Base-by-base conservation (phyloP, 371 early-diverging fungal species). In the Mortierella sp. region DNA sequence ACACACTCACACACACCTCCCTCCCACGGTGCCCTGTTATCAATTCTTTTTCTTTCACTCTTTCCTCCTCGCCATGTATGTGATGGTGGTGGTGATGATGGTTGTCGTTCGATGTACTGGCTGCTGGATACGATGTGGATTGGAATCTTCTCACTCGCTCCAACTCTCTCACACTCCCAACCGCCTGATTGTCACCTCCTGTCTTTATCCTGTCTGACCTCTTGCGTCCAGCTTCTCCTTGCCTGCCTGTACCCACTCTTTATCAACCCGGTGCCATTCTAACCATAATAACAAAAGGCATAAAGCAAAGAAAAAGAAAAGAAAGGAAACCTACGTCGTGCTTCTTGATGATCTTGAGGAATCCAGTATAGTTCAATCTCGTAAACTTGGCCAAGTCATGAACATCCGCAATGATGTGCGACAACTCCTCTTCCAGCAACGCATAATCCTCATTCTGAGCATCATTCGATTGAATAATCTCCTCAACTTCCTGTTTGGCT, bases 321-420 rank as follows among this genome's bases (percentile, higher is more conserved):
- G 43, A 54, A 35, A 27, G 49, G 4, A 76, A 77, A 44, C 86
- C 85, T 83, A 85, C 88, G 88, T 99, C 99, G 88, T 98, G 98
- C 90, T 99, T 99, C 89, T 98, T 99, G 82, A 99, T 93, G 74
- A 99, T 97, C 90, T 98, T 99, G 75, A 98, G 90, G 79, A 99
- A 98, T 12, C 98, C 99, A 4, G 98, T 95, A 85, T 97, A 97
- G 89, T 99, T 99, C 79, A 99, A 91, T 38, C 99, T 94, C 6
- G 97, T 95, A 88, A 95, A 99, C 88, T 96, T 96, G 24, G 97
- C 95, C 70, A 99, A 93, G 77, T 97, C 96, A 81, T 95, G 96
- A 76, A 98, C 95, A 82, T 99, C 98, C 76, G 92, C 93, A 41
- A 97, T 96, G 76, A 98, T 95, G 51, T 90, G 87, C 77, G 95